These are phyloP conservation scores for Bolboschoenus planiculmis DNA, from an alignment of 176 grass and related monocot species.

Conservation along the genomic window DNA sequence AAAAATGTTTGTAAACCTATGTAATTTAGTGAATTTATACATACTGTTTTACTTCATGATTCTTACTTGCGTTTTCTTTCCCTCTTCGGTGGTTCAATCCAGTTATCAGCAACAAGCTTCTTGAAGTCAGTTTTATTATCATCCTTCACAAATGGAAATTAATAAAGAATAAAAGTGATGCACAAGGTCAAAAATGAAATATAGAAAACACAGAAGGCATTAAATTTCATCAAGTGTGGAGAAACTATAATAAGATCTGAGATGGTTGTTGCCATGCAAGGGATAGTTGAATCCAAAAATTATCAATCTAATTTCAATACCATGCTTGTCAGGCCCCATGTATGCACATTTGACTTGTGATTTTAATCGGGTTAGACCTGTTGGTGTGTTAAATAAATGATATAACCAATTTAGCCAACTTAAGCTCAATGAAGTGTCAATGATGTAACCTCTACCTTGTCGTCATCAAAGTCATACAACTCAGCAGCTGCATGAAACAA, in stretches of 20 bases:
- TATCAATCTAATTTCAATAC: neutral
- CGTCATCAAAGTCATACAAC: conserved; percentile 75
- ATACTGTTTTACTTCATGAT: conserved; percentile 9
- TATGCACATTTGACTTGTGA: neutral
- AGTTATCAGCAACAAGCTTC: conserved; percentile 69
- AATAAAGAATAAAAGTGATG: neutral
- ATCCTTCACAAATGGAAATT: conserved; percentile 44
- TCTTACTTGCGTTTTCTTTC: conserved; percentile 74
- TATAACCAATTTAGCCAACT: neutral
- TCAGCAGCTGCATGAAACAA: conserved; percentile 58
- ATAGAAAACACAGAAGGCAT: neutral
- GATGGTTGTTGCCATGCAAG: neutral
- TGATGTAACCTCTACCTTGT: conserved; percentile 44
- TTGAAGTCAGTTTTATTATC: conserved; percentile 69
- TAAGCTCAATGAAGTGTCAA: neutral
- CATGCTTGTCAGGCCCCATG: neutral
- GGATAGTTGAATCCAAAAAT: neutral
- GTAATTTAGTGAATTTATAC: conserved; percentile 7
- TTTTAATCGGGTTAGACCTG: neutral
- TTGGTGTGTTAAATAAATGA: neutral
- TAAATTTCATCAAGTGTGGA: neutral
- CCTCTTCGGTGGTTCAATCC: conserved; percentile 74
- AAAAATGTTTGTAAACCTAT: conserved; percentile 6
- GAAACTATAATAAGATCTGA: neutral
- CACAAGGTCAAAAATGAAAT: neutral